phyloP scores from a whole-genome alignment of 139 green algal genomes.

The Tetraselmis striata region DNA sequence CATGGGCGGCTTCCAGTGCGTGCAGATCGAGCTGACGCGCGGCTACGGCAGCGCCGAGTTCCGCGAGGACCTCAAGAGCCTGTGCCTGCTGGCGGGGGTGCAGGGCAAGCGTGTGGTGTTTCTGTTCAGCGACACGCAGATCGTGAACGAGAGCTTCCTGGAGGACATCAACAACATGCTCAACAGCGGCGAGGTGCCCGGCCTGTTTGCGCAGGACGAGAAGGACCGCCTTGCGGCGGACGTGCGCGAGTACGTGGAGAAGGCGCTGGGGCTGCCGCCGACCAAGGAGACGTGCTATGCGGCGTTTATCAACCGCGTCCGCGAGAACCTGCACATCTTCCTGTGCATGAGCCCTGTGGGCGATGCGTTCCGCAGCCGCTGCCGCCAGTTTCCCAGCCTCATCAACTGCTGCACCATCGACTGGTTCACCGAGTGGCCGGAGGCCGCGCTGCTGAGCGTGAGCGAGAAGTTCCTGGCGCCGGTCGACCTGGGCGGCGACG shows the following conservation, averaged over 20 bases:
- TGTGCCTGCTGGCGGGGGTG: constrained; percentile 63
- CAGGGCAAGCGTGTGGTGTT: constrained; percentile 59
- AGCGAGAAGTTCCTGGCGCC: constrained; percentile 38
- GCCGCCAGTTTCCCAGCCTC: constrained; percentile 48
- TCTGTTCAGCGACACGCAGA: constrained; percentile 72
- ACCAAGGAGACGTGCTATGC: constrained; percentile 57
- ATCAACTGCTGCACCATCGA: constrained; percentile 62
- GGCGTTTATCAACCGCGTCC: constrained; percentile 63
- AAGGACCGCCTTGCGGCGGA: constrained; percentile 63
- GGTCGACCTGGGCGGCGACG: constrained; percentile 15
- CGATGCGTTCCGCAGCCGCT: constrained; percentile 32
- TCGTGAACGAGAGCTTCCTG: constrained; percentile 63
- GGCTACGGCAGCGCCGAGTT: constrained; percentile 64
- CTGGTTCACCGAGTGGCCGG: constrained; percentile 26
- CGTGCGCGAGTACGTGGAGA: constrained; percentile 46
- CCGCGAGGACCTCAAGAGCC: constrained; percentile 72
- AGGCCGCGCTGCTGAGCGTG: constrained; percentile 42
- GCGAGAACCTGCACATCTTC: constrained; percentile 74
- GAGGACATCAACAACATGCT: constrained; percentile 81
- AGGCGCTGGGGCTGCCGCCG: constrained; percentile 17
- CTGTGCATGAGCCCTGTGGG: constrained; percentile 75
- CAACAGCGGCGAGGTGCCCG: constrained; percentile 60
- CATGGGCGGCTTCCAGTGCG: constrained; percentile 54
- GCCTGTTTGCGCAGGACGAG: constrained; percentile 41
- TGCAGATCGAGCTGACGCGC: constrained; percentile 56